Percentiles rank a stretch among this genome's conserved stretches.
phyloP scores from a whole-genome alignment of 164 flowering plant species.

The Nelumbo lutea region DNA sequence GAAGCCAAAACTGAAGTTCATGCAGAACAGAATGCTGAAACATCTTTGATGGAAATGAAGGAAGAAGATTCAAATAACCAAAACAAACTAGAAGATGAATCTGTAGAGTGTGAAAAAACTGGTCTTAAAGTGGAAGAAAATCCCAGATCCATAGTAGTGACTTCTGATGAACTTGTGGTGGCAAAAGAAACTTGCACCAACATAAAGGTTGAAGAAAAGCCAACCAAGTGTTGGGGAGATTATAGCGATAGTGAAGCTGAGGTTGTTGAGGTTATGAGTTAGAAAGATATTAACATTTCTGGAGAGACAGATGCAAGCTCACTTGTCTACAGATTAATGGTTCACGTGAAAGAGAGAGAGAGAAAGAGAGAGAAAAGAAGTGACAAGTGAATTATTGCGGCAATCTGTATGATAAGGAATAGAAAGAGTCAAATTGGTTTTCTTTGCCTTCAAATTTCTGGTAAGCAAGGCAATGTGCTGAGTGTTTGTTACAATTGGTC shows the following conservation, averaged over 20 bases:
- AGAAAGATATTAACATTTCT: conserved; percentile 13
- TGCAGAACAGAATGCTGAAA: conserved; percentile 23
- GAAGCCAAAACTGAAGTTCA: conserved; percentile 23
- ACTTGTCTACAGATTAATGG: not conserved
- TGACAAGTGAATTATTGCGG: not conserved
- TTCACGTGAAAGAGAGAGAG: not conserved
- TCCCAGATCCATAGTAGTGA: conserved; percentile 9
- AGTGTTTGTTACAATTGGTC: not conserved
- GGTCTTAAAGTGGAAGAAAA: conserved; percentile 23
- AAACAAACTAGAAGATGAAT: conserved; percentile 13
- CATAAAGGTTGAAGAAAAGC: conserved; percentile 25
- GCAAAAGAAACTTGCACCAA: conserved; percentile 23
- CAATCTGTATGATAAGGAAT: not conserved
- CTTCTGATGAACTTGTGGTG: conserved; percentile 10
- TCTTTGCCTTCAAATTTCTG: not conserved
- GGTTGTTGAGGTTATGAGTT: conserved; percentile 42
- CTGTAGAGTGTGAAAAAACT: conserved; percentile 20
- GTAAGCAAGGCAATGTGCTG: not conserved
- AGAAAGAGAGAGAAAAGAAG: not conserved
- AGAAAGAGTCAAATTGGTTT: not conserved
- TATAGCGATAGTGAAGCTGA: conserved; percentile 74
- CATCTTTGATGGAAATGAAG: conserved; percentile 10
- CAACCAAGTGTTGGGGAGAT: conserved; percentile 77
- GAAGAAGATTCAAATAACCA: conserved; percentile 17
- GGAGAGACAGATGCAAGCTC: not conserved